Evolutionary conservation across 345 rosid genomes (phyloP).

Genomic region (Nephelium lappaceum): DNA sequence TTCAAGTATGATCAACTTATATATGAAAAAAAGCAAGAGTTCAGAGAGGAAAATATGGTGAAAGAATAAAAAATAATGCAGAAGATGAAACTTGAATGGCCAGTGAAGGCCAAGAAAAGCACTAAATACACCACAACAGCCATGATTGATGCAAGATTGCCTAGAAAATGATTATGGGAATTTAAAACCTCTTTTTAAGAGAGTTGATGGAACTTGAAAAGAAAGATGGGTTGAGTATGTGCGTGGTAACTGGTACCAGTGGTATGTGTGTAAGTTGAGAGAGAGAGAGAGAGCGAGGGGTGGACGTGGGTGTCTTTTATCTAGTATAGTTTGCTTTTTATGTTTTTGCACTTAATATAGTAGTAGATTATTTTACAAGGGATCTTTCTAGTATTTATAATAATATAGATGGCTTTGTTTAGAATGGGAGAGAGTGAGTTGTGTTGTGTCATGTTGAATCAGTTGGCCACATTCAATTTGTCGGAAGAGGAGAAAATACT

Average conservation of each 20-base stretch:
- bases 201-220: neutral
- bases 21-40: no score
- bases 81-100: constrained; percentile 54
- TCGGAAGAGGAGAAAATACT: neutral
- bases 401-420: no score
- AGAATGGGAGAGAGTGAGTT: no score
- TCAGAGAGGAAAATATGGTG: neutral
- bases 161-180: constrained; percentile 6
- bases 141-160: constrained; percentile 47
- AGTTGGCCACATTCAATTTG: neutral
- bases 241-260: no score
- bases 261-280: neutral
- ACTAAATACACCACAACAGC: constrained; percentile 46
- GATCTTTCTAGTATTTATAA: no score
- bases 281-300: neutral
- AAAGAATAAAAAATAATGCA: neutral
- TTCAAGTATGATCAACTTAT: no score
- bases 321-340: no score
- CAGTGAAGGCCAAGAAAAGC: constrained; percentile 54
- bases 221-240: neutral
- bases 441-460: neutral
- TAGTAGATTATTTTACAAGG: no score
- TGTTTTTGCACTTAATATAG: no score
- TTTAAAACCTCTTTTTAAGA: neutral
- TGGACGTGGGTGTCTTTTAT: no score